These are phyloP conservation scores for Candida palmyrensis DNA, from an alignment of 805 yeast genomes.

Conservation along the genomic window DNA sequence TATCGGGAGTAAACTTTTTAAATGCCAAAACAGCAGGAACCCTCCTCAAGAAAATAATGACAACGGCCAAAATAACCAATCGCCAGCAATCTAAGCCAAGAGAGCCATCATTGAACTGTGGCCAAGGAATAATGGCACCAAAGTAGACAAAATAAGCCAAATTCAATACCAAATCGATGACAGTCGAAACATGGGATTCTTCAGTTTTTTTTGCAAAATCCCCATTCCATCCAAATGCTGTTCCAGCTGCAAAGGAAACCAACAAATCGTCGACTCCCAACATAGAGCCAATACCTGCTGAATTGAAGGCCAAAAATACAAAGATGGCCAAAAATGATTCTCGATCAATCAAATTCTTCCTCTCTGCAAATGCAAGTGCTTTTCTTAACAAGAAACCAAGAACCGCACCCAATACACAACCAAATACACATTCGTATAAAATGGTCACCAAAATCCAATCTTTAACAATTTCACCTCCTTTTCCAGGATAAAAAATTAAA, in stretches of 20 bases:
- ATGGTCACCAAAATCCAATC: conserved; percentile 78
- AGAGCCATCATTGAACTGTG: conserved; percentile 54
- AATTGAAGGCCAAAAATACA: conserved; percentile 72
- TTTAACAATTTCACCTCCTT: conserved; percentile 63
- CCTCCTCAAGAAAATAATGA: conserved; percentile 70
- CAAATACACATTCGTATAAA: conserved; percentile 77
- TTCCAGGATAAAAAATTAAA: conserved; percentile 59
- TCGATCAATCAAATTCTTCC: conserved; percentile 66
- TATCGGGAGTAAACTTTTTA: conserved; percentile 80
- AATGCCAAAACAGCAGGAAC: conserved; percentile 74
- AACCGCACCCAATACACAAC: conserved; percentile 65
- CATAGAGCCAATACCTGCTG: conserved; percentile 86
- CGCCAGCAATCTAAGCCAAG: conserved; percentile 78
- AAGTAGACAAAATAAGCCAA: conserved; percentile 84
- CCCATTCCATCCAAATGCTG: conserved; percentile 93
- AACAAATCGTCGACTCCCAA: conserved; percentile 85
- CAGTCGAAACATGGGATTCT: conserved; percentile 82
- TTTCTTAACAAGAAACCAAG: conserved; percentile 71
- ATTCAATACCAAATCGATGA: conserved; percentile 79
- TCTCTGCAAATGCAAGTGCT: conserved; percentile 70
- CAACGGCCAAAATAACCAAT: conserved; percentile 66
- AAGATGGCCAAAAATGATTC: conserved; percentile 86
- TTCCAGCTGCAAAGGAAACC: conserved; percentile 89
- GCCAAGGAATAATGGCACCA: conserved; percentile 91
- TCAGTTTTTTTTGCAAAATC: conserved; percentile 79